Conservation (phyloP, 2,329 filamentous ascomycete genomes). For the Nigrospora osmanthi region DNA sequence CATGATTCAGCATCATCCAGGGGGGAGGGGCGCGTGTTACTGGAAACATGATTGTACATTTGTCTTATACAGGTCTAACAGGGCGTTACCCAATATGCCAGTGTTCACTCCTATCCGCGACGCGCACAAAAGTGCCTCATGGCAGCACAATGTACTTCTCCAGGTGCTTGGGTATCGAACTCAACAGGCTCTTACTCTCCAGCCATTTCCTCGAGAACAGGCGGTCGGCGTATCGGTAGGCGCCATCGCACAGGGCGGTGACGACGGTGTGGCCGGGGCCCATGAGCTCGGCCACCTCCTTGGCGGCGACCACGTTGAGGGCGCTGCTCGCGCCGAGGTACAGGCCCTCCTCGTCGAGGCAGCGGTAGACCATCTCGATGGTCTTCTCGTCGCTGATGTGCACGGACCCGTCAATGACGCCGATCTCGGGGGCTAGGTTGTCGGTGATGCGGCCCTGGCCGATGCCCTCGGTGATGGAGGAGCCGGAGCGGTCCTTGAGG, state of each 20-base stretch:
- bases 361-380: conserved; percentile 96
- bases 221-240: conserved; percentile 93
- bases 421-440: conserved; percentile 81
- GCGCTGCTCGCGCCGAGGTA: conserved; percentile 92
- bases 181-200: conserved; percentile 72
- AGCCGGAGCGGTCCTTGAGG: conserved; percentile 71
- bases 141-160: conserved; percentile 92
- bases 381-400: conserved; percentile 87
- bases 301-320: conserved; percentile 90
- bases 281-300: conserved; percentile 85
- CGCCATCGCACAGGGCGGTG: conserved; percentile 89
- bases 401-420: conserved; percentile 75
- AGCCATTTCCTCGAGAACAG: conserved; percentile 92
- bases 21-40: no score
- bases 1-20: no score
- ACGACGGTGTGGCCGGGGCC: conserved; percentile 87
- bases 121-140: conserved; percentile 25
- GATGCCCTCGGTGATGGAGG: conserved; percentile 95
- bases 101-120: no score
- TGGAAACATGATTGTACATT: no score
- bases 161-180: conserved; percentile 74
- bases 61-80: no score
- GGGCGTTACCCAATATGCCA: no score
- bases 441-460: conserved; percentile 96
- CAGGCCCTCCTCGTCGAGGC: conserved; percentile 89